Percentiles rank a stretch among this genome's conserved stretches.
Evolutionary conservation across 805 yeast genomes (phyloP).

Genomic region (Grigorovia humatica): DNA sequence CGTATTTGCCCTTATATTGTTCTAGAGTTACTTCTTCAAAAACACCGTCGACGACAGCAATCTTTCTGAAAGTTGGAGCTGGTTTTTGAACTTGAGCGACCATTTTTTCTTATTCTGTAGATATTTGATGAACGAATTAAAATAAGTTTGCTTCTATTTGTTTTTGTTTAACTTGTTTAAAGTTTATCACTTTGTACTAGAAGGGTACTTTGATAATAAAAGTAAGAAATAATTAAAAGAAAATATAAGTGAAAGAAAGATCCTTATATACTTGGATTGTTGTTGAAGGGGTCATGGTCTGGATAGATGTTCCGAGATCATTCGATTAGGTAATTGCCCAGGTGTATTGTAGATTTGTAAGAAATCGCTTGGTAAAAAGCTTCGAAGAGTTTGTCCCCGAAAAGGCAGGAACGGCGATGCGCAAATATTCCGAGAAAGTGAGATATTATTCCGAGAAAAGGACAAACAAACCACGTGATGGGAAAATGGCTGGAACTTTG

Average conservation of each 20-base stretch:
- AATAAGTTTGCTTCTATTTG: too few relatives aligned
- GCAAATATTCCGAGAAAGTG: too few relatives aligned
- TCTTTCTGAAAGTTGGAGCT: slow-evolving; percentile 93
- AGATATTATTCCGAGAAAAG: too few relatives aligned
- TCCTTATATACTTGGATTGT: background rate
- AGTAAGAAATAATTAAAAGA: too few relatives aligned
- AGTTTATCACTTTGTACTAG: background rate
- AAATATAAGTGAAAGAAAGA: too few relatives aligned
- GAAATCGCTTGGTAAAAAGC: too few relatives aligned
- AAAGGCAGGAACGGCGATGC: too few relatives aligned
- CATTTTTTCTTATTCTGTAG: slow-evolving; percentile 36
- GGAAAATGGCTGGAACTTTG: too few relatives aligned
- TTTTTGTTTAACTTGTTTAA: too few relatives aligned
- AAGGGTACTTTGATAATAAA: background rate
- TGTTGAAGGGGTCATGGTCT: background rate
- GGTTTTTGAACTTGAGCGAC: slow-evolving; percentile 85
- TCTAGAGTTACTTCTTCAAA: slow-evolving; percentile 93
- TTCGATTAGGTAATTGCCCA: background rate
- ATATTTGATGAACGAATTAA: too few relatives aligned
- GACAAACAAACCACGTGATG: too few relatives aligned
- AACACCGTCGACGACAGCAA: slow-evolving; percentile 93
- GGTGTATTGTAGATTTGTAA: background rate
- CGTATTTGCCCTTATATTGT: slow-evolving; percentile 97
- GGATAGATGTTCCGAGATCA: background rate
- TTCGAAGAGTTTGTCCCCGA: too few relatives aligned